phyloP scores from a whole-genome alignment of 805 yeast species.

The Yarrowia phangngaensis region DNA sequence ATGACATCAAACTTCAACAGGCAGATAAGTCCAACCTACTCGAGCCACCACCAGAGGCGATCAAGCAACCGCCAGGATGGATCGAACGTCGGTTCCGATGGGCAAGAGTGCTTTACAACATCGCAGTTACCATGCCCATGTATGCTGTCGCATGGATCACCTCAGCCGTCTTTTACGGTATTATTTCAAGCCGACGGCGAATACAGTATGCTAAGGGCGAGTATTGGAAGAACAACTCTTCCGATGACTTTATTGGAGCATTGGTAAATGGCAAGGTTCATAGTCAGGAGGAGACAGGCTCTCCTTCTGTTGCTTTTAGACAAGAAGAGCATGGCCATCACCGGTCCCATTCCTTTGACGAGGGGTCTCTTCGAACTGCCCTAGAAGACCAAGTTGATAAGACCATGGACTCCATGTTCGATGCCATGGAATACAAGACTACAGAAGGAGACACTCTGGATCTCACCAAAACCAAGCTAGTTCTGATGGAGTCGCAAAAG shows the following conservation, averaged over 20 bases:
- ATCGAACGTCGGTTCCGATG: slow-evolving; percentile 27
- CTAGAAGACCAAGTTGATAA: slow-evolving; percentile 60
- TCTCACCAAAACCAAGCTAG: slow-evolving; percentile 18
- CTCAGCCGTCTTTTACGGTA: slow-evolving; percentile 41
- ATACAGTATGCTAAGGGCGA: slow-evolving; percentile 19
- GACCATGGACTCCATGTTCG: slow-evolving; percentile 48
- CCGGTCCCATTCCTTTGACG: slow-evolving; percentile 21
- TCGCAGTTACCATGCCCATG: slow-evolving; percentile 26
- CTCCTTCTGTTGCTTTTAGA: neutral
- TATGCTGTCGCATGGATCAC: slow-evolving; percentile 41
- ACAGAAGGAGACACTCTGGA: slow-evolving; percentile 21
- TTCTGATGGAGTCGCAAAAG: slow-evolving; percentile 41
- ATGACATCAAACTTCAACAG: slow-evolving; percentile 17
- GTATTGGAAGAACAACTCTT: slow-evolving; percentile 22
- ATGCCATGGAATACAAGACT: slow-evolving; percentile 28
- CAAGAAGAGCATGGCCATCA: slow-evolving; percentile 24
- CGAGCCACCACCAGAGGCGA: slow-evolving; percentile 10
- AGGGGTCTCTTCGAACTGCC: slow-evolving; percentile 12
- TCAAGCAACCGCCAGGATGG: slow-evolving; percentile 26
- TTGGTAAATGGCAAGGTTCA: slow-evolving; percentile 20
- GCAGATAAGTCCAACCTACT: slow-evolving; percentile 9
- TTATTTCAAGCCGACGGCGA: slow-evolving; percentile 19
- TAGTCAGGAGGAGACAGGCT: neutral
- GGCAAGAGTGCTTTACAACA: slow-evolving; percentile 25
- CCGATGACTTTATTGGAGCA: slow-evolving; percentile 21